These are phyloP conservation scores for Phytophthora sojae DNA, from an alignment of 352 stramenopile genomes.

Conservation along the genomic window DNA sequence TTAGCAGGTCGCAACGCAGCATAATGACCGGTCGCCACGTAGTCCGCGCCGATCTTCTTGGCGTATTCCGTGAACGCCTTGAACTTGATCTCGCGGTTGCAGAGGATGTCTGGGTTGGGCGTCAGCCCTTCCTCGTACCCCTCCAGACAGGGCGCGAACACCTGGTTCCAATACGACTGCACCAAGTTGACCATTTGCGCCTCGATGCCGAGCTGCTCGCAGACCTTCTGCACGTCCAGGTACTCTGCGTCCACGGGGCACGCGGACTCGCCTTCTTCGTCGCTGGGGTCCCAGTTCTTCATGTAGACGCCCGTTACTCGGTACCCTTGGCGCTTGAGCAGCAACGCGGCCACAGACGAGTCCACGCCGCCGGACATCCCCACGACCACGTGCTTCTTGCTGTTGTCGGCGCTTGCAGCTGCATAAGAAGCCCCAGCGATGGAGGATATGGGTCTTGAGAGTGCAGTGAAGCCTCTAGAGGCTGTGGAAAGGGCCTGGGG, in stretches of 20 bases:
- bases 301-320: constrained; percentile 98
- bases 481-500: background rate
- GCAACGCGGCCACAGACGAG: constrained; percentile 95
- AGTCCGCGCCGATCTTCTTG: constrained; percentile 85
- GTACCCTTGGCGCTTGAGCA: constrained; percentile 92
- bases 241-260: constrained; percentile 94
- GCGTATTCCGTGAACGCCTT: constrained; percentile 96
- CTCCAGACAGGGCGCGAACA: constrained; percentile 98
- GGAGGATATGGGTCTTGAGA: constrained; percentile 13
- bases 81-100: constrained; percentile 99
- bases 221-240: constrained; percentile 93
- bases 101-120: constrained; percentile 95
- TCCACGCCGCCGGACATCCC: constrained; percentile 99
- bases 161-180: constrained; percentile 97
- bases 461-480: background rate
- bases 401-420: constrained; percentile 22
- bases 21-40: constrained; percentile 98
- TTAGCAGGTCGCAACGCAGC: constrained; percentile 66
- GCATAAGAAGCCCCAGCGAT: background rate
- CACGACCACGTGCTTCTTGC: constrained; percentile 90
- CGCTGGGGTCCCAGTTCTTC: constrained; percentile 98
- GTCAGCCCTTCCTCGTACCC: constrained; percentile 86
- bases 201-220: constrained; percentile 91
- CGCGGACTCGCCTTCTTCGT: constrained; percentile 89
- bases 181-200: constrained; percentile 91